These are phyloP conservation scores for Davidsoniella virescens DNA, from an alignment of 2,329 filamentous ascomycete genomes.

Conservation along the genomic window DNA sequence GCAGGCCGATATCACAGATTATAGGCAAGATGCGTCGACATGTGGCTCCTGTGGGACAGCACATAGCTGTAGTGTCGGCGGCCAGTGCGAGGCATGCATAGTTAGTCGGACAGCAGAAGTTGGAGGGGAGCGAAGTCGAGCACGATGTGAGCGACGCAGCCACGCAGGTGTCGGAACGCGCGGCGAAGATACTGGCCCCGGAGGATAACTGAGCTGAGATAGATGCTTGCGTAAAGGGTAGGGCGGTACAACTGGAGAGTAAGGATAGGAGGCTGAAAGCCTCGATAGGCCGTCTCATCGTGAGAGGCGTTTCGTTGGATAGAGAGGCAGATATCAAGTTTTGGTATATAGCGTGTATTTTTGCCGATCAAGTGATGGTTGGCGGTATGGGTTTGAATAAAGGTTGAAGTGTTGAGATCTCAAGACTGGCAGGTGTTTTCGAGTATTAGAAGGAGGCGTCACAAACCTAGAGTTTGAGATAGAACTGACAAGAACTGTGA, in stretches of 20 bases:
- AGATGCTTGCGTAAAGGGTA: constrained; percentile 24
- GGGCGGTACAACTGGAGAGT: constrained; percentile 18
- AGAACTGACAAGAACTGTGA: too few relatives aligned
- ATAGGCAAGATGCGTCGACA: constrained; percentile 49
- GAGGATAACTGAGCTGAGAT: constrained; percentile 18
- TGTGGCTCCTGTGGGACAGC: constrained; percentile 43
- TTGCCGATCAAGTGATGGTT: too few relatives aligned
- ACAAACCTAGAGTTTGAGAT: too few relatives aligned
- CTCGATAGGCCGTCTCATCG: too few relatives aligned
- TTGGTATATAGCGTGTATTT: too few relatives aligned
- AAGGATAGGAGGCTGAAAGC: too few relatives aligned
- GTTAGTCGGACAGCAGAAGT: constrained; percentile 48
- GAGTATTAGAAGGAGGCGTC: too few relatives aligned
- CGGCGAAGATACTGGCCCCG: constrained; percentile 21
- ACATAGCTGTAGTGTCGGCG: constrained; percentile 49
- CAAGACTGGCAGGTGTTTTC: too few relatives aligned
- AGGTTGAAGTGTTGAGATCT: too few relatives aligned
- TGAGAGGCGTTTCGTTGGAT: too few relatives aligned
- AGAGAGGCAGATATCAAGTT: too few relatives aligned
- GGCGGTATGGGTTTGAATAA: too few relatives aligned
- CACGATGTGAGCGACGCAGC: constrained; percentile 33
- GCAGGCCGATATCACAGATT: constrained; percentile 43
- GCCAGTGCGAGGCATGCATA: constrained; percentile 45
- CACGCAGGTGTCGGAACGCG: constrained; percentile 23
- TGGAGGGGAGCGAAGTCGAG: constrained; percentile 36